A percentile compares a stretch with the other conserved stretches of the same genome.
Conservation (phyloP, 495 filamentous ascomycete genomes). For the Aspergillus nanangensis region DNA sequence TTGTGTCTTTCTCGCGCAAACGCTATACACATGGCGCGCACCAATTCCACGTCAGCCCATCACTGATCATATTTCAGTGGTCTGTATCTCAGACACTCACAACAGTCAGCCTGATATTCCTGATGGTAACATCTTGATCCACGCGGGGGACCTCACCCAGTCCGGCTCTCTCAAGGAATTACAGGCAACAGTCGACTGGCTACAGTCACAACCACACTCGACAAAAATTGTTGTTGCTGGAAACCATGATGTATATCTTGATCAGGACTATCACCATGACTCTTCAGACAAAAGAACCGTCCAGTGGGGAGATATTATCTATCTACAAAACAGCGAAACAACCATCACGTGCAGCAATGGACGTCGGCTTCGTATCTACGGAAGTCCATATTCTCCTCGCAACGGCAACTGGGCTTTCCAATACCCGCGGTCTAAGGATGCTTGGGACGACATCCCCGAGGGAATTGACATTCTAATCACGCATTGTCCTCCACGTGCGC, state of each 20-base stretch:
- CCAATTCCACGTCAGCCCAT: neutral
- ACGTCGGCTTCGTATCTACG: conserved; percentile 49
- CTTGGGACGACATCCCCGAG: conserved; percentile 41
- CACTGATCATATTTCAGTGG: conserved; percentile 10
- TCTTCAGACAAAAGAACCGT: neutral
- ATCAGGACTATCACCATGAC: conserved; percentile 24
- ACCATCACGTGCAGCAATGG: conserved; percentile 38
- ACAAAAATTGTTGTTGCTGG: conserved; percentile 70
- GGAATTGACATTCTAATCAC: conserved; percentile 69
- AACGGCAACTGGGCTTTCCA: conserved; percentile 50
- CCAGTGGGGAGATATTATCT: conserved; percentile 41
- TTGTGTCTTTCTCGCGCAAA: neutral
- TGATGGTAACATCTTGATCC: conserved; percentile 68
- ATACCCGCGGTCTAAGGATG: conserved; percentile 22
- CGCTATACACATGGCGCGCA: neutral
- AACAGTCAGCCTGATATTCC: conserved; percentile 53
- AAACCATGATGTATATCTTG: conserved; percentile 69
- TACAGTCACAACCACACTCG: conserved; percentile 52
- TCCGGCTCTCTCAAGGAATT: conserved; percentile 55
- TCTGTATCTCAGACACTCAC: conserved; percentile 79
- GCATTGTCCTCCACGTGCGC: conserved; percentile 53
- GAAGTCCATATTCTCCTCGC: conserved; percentile 45
- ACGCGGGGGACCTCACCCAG: conserved; percentile 70
- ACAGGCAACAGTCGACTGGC: conserved; percentile 61
- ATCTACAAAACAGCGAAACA: conserved; percentile 43